These are phyloP conservation scores for Phoma sp. DNA, from an alignment of 2,329 filamentous ascomycete genomes.

Conservation along the genomic window DNA sequence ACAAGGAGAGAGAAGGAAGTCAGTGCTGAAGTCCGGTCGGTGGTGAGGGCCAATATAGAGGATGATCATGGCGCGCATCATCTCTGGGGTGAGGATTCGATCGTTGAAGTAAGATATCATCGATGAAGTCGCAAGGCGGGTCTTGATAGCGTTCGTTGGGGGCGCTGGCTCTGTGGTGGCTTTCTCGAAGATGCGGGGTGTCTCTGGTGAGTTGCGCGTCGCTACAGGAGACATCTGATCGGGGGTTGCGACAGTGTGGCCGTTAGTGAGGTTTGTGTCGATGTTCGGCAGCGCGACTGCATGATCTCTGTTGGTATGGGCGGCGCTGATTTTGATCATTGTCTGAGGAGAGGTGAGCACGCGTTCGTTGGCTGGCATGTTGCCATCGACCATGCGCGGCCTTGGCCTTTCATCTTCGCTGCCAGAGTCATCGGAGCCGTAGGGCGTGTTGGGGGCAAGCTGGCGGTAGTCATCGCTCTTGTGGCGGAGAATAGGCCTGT, in stretches of 20 bases:
- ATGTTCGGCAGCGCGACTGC: constrained; percentile 22
- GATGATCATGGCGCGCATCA: constrained; percentile 99
- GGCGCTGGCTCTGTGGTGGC: constrained; percentile 42
- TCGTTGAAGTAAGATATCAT: constrained; percentile 99
- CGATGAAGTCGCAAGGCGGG: constrained; percentile 90
- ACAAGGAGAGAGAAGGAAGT: constrained; percentile 89
- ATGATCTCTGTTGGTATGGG: constrained; percentile 45
- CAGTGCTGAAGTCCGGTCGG: constrained; percentile 87
- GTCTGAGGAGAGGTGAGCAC: constrained; percentile 43
- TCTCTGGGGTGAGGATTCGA: constrained; percentile 90
- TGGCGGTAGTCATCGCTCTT: constrained; percentile 91
- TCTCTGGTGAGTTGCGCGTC: constrained; percentile 17
- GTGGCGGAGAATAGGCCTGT: constrained; percentile 75
- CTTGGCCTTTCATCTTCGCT: constrained; percentile 44
- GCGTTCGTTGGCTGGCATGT: constrained; percentile 27
- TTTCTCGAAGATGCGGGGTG: constrained; percentile 26
- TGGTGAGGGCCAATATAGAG: constrained; percentile 94
- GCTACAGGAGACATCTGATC: constrained; percentile 24
- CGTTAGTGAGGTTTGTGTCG: constrained; percentile 31
- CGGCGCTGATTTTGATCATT: constrained; percentile 47
- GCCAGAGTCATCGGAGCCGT: constrained; percentile 77
- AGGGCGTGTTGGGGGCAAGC: constrained; percentile 79
- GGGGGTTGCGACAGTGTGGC: constrained; percentile 28
- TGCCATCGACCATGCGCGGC: constrained; percentile 14
- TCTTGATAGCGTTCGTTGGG: constrained; percentile 65